Evolutionary conservation across 1,284 basidiomycete species (phyloP).

Genomic region (Somion occarium): DNA sequence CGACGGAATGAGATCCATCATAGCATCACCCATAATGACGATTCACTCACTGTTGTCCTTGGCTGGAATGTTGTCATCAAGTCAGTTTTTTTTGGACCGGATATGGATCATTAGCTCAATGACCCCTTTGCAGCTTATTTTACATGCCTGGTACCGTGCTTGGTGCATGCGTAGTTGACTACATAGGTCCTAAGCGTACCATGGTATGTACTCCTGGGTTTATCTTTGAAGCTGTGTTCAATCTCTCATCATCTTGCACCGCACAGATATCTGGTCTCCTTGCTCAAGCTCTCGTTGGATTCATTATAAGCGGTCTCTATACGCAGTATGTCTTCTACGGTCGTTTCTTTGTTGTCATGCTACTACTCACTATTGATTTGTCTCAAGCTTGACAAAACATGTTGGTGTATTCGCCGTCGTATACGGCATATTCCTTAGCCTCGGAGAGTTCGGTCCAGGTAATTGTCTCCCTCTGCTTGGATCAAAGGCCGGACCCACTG

Average conservation of each 20-base stretch:
- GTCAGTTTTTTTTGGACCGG: constrained; percentile 32
- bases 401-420: constrained; percentile 82
- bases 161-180: constrained; percentile 78
- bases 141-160: constrained; percentile 75
- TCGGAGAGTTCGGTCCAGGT: constrained; percentile 80
- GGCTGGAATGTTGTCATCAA: constrained; percentile 80
- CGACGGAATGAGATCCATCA: not conserved
- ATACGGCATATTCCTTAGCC: constrained; percentile 87
- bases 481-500: constrained; percentile 79
- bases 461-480: constrained; percentile 81
- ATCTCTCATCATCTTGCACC: not conserved
- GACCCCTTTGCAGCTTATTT: constrained; percentile 51
- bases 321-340: constrained; percentile 35
- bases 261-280: constrained; percentile 64
- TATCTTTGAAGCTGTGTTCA: no score
- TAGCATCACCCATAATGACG: constrained; percentile 54
- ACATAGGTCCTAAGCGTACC: constrained; percentile 69
- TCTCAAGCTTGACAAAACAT: constrained; percentile 46
- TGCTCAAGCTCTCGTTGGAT: constrained; percentile 69
- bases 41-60: constrained; percentile 54
- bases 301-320: constrained; percentile 84
- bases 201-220: constrained; percentile 50
- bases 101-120: not conserved
- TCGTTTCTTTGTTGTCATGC: not conserved
- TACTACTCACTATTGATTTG: not conserved